Percentiles rank a stretch among this genome's conserved stretches.
phyloP scores from a whole-genome alignment of 331 rosid species.

The Stylosanthes scabra region DNA sequence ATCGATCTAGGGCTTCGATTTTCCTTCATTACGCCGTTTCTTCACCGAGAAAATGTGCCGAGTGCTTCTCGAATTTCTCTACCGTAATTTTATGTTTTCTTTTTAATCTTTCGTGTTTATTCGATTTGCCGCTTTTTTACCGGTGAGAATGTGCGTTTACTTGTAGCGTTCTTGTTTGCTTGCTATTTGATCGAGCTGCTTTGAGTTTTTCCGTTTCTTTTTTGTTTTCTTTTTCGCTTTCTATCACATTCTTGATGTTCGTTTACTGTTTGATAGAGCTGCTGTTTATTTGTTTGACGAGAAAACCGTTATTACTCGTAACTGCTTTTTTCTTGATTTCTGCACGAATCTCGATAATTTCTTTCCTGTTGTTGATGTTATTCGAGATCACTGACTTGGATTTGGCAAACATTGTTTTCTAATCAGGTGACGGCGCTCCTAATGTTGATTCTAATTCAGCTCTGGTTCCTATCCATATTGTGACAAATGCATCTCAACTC shows the following conservation, averaged over 20 bases:
- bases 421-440: conserved; percentile 54
- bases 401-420: conserved; percentile 19
- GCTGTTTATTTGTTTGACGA: background rate
- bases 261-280: background rate
- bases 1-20: conserved; percentile 23
- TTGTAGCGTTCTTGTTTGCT: background rate
- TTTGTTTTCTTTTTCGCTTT: too few relatives aligned
- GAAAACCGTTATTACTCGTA: background rate
- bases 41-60: background rate
- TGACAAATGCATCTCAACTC: conserved; percentile 79
- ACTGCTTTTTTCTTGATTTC: too few relatives aligned
- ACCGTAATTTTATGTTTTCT: background rate
- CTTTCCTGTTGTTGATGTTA: background rate
- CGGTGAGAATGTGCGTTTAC: background rate
- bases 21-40: background rate
- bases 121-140: background rate
- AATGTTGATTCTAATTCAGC: conserved; percentile 47
- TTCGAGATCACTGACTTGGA: background rate
- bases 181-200: background rate
- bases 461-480: conserved; percentile 66
- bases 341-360: too few relatives aligned
- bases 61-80: background rate
- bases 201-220: background rate
- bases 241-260: background rate
- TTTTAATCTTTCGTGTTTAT: background rate